A percentile compares a stretch with the other conserved stretches of the same genome.
Conservation (phyloP, 2,329 filamentous ascomycete genomes). For the Cordyceps tenuipes region DNA sequence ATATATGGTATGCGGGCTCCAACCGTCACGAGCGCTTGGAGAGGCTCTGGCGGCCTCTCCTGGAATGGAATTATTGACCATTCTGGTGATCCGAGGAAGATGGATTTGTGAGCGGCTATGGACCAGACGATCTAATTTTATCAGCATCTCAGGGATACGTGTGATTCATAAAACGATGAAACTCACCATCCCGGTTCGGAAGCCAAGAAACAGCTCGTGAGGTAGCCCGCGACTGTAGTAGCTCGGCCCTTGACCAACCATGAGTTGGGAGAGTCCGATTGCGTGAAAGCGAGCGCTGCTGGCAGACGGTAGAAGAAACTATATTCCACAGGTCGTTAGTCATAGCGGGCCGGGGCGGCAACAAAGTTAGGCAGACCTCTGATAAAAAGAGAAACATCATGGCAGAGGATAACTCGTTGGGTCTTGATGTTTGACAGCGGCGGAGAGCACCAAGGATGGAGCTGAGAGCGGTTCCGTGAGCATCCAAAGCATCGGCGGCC, state of each 20-base stretch:
- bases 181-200: slow-evolving; percentile 21
- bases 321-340: not conserved
- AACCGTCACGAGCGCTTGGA: slow-evolving; percentile 26
- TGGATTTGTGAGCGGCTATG: slow-evolving; percentile 20
- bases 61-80: slow-evolving; percentile 27
- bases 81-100: slow-evolving; percentile 22
- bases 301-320: slow-evolving; percentile 15
- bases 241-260: slow-evolving; percentile 23
- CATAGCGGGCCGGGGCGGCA: not conserved
- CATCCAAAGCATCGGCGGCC: not conserved
- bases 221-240: slow-evolving; percentile 25
- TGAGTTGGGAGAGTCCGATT: slow-evolving; percentile 25
- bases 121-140: slow-evolving; percentile 6
- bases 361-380: slow-evolving; percentile 14
- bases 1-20: slow-evolving; percentile 22
- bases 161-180: too few relatives aligned
- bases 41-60: slow-evolving; percentile 17
- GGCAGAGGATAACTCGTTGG: slow-evolving; percentile 22
- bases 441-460: slow-evolving; percentile 12
- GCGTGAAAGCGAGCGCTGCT: slow-evolving; percentile 23
- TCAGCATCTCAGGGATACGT: not conserved
- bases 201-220: slow-evolving; percentile 31
- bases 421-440: slow-evolving; percentile 20
- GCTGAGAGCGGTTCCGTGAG: not conserved
- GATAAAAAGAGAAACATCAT: slow-evolving; percentile 29